phyloP scores from a whole-genome alignment of 1,284 basidiomycete genomes.

The Apiotrichum sp. region DNA sequence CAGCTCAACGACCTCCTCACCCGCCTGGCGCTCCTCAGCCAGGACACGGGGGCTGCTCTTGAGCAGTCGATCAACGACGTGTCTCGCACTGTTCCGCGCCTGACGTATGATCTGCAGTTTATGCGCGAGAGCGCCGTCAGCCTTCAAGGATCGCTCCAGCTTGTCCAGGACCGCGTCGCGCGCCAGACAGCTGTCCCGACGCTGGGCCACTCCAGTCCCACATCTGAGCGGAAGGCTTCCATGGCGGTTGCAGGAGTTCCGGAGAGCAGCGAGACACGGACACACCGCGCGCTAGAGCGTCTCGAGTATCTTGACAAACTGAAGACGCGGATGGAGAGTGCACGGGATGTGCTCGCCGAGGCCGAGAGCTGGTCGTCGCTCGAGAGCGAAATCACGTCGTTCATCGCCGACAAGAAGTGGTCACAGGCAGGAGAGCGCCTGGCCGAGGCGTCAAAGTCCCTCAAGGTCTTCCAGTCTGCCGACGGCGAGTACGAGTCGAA shows the following conservation, averaged over 20 bases:
- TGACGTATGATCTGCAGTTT: constrained; percentile 89
- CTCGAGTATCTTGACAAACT: constrained; percentile 72
- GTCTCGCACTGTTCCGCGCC: constrained; percentile 74
- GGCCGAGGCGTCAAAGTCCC: constrained; percentile 74
- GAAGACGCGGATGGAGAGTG: constrained; percentile 75
- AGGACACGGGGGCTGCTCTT: constrained; percentile 75
- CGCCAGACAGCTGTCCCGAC: constrained; percentile 16
- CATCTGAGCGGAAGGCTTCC: no score
- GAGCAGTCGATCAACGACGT: constrained; percentile 85
- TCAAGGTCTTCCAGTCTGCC: constrained; percentile 84
- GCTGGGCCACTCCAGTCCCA: background rate
- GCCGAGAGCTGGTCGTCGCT: constrained; percentile 91
- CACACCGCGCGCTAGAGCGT: constrained; percentile 54
- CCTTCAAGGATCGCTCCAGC: constrained; percentile 59
- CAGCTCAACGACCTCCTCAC: constrained; percentile 66
- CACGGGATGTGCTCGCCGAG: constrained; percentile 76
- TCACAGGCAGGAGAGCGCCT: constrained; percentile 80
- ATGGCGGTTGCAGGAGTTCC: no score
- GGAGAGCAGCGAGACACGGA: constrained; percentile 23
- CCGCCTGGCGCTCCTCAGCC: constrained; percentile 69
- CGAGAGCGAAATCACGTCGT: constrained; percentile 77
- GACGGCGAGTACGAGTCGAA: constrained; percentile 74
- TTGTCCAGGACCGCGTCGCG: constrained; percentile 53
- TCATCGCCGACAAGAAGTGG: constrained; percentile 61
- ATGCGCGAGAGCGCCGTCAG: constrained; percentile 82